These are phyloP conservation scores for Furcasterigmium sp. DNA, from an alignment of 2,329 filamentous ascomycete genomes.

Conservation along the genomic window DNA sequence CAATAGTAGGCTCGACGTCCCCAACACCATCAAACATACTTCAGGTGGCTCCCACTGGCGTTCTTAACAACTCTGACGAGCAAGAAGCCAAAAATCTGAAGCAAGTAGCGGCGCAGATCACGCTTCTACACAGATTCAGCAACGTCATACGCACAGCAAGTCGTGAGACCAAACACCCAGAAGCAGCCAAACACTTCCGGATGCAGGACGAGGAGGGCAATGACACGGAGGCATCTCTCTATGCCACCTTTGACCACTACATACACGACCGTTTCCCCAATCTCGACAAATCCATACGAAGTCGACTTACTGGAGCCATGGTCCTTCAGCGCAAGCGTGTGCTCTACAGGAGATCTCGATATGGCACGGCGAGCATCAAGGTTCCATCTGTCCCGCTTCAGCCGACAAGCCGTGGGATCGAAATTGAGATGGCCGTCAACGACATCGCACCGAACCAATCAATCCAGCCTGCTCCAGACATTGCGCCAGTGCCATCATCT, in stretches of 20 bases:
- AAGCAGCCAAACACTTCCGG: not conserved
- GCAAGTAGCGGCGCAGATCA: conserved; percentile 3
- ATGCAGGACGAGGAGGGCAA: not conserved
- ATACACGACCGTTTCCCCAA: conserved; percentile 7
- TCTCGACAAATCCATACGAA: conserved; percentile 3
- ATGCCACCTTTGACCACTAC: not conserved
- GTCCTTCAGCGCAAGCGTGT: not conserved
- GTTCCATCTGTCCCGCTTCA: not conserved
- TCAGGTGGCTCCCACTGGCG: no score
- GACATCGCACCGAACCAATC: no score
- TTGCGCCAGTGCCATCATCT: no score
- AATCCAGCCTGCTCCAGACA: no score
- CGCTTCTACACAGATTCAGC: not conserved
- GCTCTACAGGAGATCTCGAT: not conserved
- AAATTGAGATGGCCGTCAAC: no score
- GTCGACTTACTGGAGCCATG: not conserved
- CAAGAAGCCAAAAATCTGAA: no score
- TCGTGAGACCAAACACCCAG: not conserved
- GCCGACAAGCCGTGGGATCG: not conserved
- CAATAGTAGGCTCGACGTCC: no score
- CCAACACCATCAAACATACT: no score
- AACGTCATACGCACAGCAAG: conserved; percentile 3
- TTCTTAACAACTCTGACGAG: no score
- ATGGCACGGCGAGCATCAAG: not conserved
- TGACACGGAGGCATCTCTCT: not conserved